Percentiles rank a stretch among this genome's conserved stretches.
These are phyloP conservation scores for Psophocarpus tetragonolobus DNA, from an alignment of 306 rosid genomes.

Conservation along the genomic window DNA sequence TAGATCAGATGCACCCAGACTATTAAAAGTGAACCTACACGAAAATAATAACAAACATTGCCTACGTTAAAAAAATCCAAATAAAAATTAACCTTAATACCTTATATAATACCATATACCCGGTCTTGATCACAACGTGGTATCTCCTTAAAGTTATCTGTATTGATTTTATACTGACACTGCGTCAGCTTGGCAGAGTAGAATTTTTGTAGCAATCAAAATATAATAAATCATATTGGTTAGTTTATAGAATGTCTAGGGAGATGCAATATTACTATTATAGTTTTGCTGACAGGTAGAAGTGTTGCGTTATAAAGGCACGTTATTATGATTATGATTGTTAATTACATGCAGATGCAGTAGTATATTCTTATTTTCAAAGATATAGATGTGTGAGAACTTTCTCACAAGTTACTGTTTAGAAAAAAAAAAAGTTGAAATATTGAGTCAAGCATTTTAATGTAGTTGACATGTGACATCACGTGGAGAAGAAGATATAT, in stretches of 20 bases:
- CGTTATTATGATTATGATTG: not conserved
- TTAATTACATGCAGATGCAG: constrained; percentile 14
- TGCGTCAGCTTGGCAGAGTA: constrained; percentile 30
- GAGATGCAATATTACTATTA: not conserved
- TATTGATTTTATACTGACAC: not conserved
- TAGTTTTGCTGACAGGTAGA: not conserved
- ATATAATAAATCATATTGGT: not conserved
- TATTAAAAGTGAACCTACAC: too few relatives aligned
- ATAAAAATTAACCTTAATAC: not conserved
- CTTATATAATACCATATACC: too few relatives aligned
- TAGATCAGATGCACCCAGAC: too few relatives aligned
- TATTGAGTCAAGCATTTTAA: constrained; percentile 24
- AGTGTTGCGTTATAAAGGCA: not conserved
- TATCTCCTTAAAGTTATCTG: not conserved
- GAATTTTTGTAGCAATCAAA: constrained; percentile 33
- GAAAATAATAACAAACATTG: too few relatives aligned
- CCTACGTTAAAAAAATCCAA: too few relatives aligned
- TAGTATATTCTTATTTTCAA: too few relatives aligned
- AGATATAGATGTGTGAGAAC: too few relatives aligned
- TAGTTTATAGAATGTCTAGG: not conserved
- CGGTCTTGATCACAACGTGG: not conserved
- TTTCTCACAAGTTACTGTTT: too few relatives aligned
- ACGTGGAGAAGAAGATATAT: constrained; percentile 11
- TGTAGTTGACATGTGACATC: constrained; percentile 3
- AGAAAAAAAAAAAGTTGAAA: not conserved